Percentiles rank a stretch among this genome's conserved stretches.
Conservation (phyloP, 2,329 filamentous ascomycete species). For the Penicillium italicum region DNA sequence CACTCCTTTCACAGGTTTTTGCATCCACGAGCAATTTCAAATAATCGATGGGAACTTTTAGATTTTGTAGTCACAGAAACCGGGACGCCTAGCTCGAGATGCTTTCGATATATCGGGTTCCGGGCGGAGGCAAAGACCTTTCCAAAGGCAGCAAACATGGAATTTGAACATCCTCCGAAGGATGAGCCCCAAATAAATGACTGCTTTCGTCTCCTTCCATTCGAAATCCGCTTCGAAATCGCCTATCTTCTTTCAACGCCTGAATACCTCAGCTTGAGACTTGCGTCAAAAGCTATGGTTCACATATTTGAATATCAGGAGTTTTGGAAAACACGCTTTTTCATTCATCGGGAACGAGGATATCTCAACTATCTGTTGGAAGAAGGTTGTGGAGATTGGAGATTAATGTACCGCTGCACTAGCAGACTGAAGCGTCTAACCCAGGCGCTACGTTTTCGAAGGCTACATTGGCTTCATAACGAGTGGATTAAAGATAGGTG, state of each 20-base stretch:
- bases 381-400: background rate
- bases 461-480: background rate
- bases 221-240: constrained; percentile 8
- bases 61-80: background rate
- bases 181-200: background rate
- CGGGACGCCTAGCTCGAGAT: background rate
- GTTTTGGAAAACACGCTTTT: constrained; percentile 6
- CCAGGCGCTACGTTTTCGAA: background rate
- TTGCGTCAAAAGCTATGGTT: constrained; percentile 4
- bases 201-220: background rate
- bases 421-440: background rate
- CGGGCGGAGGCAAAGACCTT: background rate
- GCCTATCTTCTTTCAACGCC: constrained; percentile 1
- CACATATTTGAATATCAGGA: background rate
- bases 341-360: constrained; percentile 2
- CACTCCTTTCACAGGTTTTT: background rate
- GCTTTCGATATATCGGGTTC: background rate
- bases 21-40: background rate
- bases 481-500: background rate
- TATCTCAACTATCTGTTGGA: background rate
- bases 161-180: background rate
- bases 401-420: background rate
- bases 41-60: background rate
- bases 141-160: background rate
- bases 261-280: constrained; percentile 5